Evolutionary conservation across 805 yeast genomes (phyloP), one percentile per base, ranked within the genome.

Genomic region (Candida chauliodis): DNA sequence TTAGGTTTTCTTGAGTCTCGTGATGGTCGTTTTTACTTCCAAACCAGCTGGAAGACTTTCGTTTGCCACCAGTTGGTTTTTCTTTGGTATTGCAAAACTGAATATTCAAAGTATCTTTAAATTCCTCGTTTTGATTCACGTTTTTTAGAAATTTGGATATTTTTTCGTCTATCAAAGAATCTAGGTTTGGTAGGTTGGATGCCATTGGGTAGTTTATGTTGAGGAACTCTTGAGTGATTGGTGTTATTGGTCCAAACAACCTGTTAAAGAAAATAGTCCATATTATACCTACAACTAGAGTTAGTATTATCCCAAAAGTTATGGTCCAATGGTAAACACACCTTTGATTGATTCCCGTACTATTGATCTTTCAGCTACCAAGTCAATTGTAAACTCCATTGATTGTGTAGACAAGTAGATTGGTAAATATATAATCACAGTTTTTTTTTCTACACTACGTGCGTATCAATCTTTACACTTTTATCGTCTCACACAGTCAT

Each of bases 231-330:
- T 62, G 58, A 3, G 76, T 70, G 11, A 62, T 56, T 2, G 90
- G 88, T 1, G 61, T 56, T 13, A 82, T 64, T 1, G 80, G 71
- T 0, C 90, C 91, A 52, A 85, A 78, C 19, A 82, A 61, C 30
- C 95, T 61, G 39, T 79, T 76, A 55, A 84, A 84, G 53, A 84
- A 75, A 14, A 84, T 76, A 2, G 85, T 65, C 66, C 85, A 79
- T 38, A 85, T 55, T 19, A 82, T 58, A 1, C 84, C 86, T 68
- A 41, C 7, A 15, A n/a, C n/a, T 14, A 16, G 8, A 27, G 18
- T 15, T n/a, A 15, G 17, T 15, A 27, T 8, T 17, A 5, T 13
- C 15, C 9, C 10, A 5, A 15, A 18, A 21, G 5, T 5, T 11
- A 33, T n/a, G n/a, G 18, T 27, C 11, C 4, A 4, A 27, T 14